Base-by-base conservation (phyloP, 345 rosid species). In the Lepidium africanum region DNA sequence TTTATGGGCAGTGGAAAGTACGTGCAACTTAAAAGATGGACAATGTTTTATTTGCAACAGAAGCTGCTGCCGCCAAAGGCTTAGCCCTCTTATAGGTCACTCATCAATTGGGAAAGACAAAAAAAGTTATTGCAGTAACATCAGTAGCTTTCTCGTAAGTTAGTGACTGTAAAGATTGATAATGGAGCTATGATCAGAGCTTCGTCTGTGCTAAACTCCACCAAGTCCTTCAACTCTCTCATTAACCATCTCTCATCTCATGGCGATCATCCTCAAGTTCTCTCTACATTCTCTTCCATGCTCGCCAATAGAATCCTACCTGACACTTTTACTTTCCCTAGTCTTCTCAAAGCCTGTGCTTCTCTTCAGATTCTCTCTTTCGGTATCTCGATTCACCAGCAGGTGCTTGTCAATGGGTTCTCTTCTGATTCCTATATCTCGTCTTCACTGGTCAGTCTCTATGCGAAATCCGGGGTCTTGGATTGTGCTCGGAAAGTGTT, bases 311-410 rank as follows among this genome's bases (percentile, higher is more conserved):
- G 62, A 60, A 12, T 69, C 36, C 59, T 59, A 15, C 74, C 80
- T 13, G 86, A 84, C 59, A 50, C 83, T 59, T 66, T 60, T 57
- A 77, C 76, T 13, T 82, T 79, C 72, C 88, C 89, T 3, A 76
- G 78, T 72, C 80, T 84, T 55, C 82, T 84, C 76, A 86, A 83
- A 70, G 81, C 82, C 14, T 86, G 86, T 72, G 63, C 86, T 69
- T 77, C 81, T 23, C 67, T 82, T 19, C 66, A 70, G 15, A 72
- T 76, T 33, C 57, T 77, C 19, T 77, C 85, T 13, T 72, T 76
- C 0, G 89, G 89, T 47, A 65, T 80, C 12, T 77, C 82, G 6
- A 10, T 82, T 42, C 92, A 84, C 70, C 87, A 84, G 47, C 75
- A 65, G 5, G 48, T 80, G 13, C 13, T 80, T 41, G 81, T 78